These are phyloP conservation scores for Ustilago bromivora DNA, from an alignment of 1,284 basidiomycete species.

Conservation along the genomic window DNA sequence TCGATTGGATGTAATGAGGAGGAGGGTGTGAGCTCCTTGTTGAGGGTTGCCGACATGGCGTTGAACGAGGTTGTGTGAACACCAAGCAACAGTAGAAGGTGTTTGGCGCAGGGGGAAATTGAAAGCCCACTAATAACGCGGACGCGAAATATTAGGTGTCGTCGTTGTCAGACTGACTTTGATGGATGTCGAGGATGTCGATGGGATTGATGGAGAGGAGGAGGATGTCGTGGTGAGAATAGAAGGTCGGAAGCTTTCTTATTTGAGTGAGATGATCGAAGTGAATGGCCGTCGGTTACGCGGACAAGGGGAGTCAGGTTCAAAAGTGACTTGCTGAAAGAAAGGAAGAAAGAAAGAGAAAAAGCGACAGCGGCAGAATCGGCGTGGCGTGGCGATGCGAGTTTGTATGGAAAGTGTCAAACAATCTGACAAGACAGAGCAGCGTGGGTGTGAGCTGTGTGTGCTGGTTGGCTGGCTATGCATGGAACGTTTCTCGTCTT, in stretches of 20 bases:
- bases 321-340: background rate
- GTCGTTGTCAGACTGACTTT: background rate
- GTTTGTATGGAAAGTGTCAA: background rate
- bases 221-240: background rate
- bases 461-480: background rate
- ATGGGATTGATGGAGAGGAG: background rate
- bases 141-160: background rate
- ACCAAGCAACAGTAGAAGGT: background rate
- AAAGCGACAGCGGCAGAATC: constrained; percentile 1
- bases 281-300: constrained; percentile 1
- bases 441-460: background rate
- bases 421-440: background rate
- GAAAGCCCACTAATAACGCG: background rate
- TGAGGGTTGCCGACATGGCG: constrained; percentile 22
- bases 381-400: background rate
- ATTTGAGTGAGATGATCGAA: background rate
- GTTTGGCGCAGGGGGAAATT: background rate
- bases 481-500: background rate
- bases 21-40: background rate
- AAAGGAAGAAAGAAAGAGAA: background rate
- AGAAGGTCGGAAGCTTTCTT: background rate
- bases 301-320: background rate
- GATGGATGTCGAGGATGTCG: background rate
- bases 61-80: background rate
- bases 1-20: constrained; percentile 2